These are phyloP conservation scores for Aureobasidium sp. DNA, from an alignment of 2,329 filamentous ascomycete genomes.

Conservation along the genomic window DNA sequence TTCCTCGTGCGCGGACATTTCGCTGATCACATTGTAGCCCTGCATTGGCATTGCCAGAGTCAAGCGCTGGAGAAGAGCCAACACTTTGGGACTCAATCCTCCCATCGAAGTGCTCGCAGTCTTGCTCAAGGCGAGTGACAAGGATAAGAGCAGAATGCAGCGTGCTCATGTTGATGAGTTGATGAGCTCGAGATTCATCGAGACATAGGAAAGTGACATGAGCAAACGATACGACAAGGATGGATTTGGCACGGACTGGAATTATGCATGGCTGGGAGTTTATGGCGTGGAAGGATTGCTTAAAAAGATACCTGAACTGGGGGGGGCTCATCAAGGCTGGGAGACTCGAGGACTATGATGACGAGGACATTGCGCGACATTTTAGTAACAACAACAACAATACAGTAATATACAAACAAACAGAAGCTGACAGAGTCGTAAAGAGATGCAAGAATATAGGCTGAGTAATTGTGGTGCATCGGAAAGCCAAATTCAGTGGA, in stretches of 20 bases:
- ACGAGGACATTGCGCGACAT: not conserved
- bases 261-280: slow-evolving; percentile 5
- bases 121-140: slow-evolving; percentile 62
- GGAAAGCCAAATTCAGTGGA: not conserved
- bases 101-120: slow-evolving; percentile 87
- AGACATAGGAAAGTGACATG: slow-evolving; percentile 23
- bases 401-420: not conserved
- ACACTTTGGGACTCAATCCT: slow-evolving; percentile 73
- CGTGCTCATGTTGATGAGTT: slow-evolving; percentile 67
- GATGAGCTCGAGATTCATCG: slow-evolving; percentile 44
- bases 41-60: slow-evolving; percentile 76
- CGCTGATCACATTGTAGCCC: slow-evolving; percentile 49
- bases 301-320: not conserved
- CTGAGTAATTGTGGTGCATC: not conserved
- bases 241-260: not conserved
- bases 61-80: slow-evolving; percentile 81
- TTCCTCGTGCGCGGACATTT: too few relatives aligned
- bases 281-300: not conserved
- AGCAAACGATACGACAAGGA: not conserved
- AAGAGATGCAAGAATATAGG: not conserved
- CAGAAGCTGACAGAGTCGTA: not conserved
- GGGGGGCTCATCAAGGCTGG: not conserved
- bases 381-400: not conserved
- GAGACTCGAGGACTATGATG: not conserved
- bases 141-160: slow-evolving; percentile 48